Conservation (phyloP, 139 green algal species). For the Asterochloris erici region DNA sequence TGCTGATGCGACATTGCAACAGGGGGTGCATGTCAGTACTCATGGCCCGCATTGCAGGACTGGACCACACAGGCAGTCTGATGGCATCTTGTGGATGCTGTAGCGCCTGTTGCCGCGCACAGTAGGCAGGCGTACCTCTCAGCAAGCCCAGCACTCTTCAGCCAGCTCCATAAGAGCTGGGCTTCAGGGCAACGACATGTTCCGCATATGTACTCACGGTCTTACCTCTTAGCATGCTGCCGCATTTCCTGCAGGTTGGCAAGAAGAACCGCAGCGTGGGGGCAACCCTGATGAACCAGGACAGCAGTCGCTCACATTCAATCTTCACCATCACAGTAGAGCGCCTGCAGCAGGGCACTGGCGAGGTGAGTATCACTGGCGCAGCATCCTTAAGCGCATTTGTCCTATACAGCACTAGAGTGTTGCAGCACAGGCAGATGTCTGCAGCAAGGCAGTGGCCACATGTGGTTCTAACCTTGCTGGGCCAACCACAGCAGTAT, state of each 20-base stretch:
- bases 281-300: slow-evolving; percentile 87
- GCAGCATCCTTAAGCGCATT: no score
- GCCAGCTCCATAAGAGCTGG: no score
- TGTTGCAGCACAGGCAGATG: no score
- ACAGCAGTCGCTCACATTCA: slow-evolving; percentile 78
- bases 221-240: not conserved
- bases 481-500: no score
- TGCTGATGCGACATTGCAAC: no score
- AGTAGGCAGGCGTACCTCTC: not conserved
- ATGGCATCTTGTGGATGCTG: no score
- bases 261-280: slow-evolving; percentile 76
- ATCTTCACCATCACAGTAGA: slow-evolving; percentile 90
- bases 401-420: no score
- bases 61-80: no score
- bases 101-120: not conserved
- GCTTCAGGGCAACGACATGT: not conserved
- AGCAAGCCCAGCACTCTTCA: not conserved
- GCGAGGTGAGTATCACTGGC: not conserved
- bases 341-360: slow-evolving; percentile 35
- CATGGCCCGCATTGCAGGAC: no score
- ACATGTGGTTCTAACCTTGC: no score
- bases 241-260: slow-evolving; percentile 48
- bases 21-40: no score
- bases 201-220: not conserved
- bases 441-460: no score